These are phyloP conservation scores for Kwoniella bestiolae DNA, from an alignment of 768 basidiomycete genomes.

Conservation along the genomic window DNA sequence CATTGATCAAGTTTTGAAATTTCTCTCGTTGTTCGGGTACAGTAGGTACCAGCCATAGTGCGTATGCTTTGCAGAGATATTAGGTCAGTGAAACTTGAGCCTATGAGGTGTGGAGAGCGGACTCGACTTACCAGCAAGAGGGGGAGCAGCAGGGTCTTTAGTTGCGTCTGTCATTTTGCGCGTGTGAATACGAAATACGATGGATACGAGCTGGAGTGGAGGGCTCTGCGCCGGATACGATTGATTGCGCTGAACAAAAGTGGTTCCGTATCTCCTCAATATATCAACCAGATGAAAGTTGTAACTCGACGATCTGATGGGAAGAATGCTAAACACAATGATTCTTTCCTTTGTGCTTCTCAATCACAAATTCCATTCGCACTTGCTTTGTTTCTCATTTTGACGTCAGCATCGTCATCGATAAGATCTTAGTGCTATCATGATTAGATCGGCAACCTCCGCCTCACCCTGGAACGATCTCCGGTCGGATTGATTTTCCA, in stretches of 20 bases:
- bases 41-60: constrained; percentile 36
- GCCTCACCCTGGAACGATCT: neutral
- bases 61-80: constrained; percentile 17
- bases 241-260: too few relatives aligned
- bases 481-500: too few relatives aligned
- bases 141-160: constrained; percentile 5
- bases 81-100: too few relatives aligned
- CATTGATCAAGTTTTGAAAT: constrained; percentile 19
- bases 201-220: too few relatives aligned
- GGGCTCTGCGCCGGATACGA: too few relatives aligned
- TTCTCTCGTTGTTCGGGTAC: neutral
- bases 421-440: constrained; percentile 1
- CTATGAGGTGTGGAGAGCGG: too few relatives aligned
- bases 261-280: too few relatives aligned
- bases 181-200: neutral
- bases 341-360: too few relatives aligned
- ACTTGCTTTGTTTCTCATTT: neutral
- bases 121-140: constrained; percentile 4
- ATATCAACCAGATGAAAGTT: too few relatives aligned
- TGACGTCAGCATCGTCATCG: constrained; percentile 3
- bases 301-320: too few relatives aligned
- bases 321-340: too few relatives aligned
- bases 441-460: neutral
- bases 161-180: constrained; percentile 5
- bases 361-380: too few relatives aligned